Percentiles rank a stretch among this genome's conserved stretches.
Evolutionary conservation across 306 rosid species (phyloP).

Genomic region (Quercus mongolica): DNA sequence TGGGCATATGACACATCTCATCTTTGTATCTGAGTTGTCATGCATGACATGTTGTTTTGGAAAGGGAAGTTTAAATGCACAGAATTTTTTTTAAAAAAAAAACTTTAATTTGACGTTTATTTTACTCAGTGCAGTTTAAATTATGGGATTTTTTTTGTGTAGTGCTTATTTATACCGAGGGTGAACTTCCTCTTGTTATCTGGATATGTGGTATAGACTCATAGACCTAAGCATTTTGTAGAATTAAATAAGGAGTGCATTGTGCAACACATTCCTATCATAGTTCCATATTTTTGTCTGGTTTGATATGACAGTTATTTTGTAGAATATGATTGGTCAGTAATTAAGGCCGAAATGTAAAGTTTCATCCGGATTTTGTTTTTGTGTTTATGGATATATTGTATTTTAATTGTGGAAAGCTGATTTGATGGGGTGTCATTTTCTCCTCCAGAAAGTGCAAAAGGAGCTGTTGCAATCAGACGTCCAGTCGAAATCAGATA

Average conservation of each 20-base stretch:
- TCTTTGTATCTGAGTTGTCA: neutral
- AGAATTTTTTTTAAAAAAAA: neutral
- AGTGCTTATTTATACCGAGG: neutral
- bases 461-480: conserved; percentile 78
- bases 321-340: neutral
- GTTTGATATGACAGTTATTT: neutral
- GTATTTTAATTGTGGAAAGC: neutral
- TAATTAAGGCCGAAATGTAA: neutral
- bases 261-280: neutral
- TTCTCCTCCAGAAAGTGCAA: conserved; percentile 74
- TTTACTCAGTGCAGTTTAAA: neutral
- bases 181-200: neutral
- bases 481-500: conserved; percentile 86
- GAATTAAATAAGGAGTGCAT: neutral
- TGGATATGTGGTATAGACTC: neutral
- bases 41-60: neutral
- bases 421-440: conserved; percentile 14
- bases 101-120: neutral
- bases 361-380: neutral
- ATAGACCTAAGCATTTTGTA: neutral
- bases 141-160: neutral
- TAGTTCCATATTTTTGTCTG: neutral
- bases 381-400: neutral
- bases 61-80: neutral
- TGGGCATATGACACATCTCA: neutral